A percentile compares a stretch with the other conserved stretches of the same genome.
These are phyloP conservation scores for Leccinellum luteum DNA, from an alignment of 768 basidiomycete genomes.

Conservation along the genomic window DNA sequence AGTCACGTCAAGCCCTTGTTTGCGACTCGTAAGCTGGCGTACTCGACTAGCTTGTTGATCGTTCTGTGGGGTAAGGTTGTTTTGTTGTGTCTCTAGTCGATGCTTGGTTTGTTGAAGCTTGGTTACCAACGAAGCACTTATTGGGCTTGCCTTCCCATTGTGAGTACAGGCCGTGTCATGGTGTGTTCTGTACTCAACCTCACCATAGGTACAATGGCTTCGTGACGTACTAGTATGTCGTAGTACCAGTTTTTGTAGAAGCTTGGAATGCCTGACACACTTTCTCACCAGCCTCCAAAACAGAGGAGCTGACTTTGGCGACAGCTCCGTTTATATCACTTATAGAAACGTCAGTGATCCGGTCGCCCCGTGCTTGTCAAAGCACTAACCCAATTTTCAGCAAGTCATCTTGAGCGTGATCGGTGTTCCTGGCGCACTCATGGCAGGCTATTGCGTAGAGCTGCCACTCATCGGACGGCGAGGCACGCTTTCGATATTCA, in stretches of 20 bases:
- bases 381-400: constrained; percentile 25
- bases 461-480: constrained; percentile 49
- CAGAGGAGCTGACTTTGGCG: constrained; percentile 69
- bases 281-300: constrained; percentile 47
- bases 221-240: constrained; percentile 48
- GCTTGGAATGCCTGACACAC: neutral
- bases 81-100: neutral
- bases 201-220: constrained; percentile 46
- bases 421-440: constrained; percentile 54
- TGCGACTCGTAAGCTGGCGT: constrained; percentile 47
- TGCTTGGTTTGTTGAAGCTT: neutral
- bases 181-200: neutral
- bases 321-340: constrained; percentile 65
- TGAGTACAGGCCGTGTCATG: constrained; percentile 25
- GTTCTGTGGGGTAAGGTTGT: constrained; percentile 45
- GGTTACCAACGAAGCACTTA: constrained; percentile 47
- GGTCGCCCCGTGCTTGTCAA: neutral
- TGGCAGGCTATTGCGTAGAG: constrained; percentile 56
- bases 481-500: constrained; percentile 52
- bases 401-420: constrained; percentile 57
- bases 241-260: neutral
- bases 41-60: constrained; percentile 50
- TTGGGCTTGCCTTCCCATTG: constrained; percentile 75
- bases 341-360: constrained; percentile 60
- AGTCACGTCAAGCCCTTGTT: constrained; percentile 50